Evolutionary conservation across 495 filamentous ascomycete genomes (phyloP).

Genomic region (Penicillium dipodomyicola): DNA sequence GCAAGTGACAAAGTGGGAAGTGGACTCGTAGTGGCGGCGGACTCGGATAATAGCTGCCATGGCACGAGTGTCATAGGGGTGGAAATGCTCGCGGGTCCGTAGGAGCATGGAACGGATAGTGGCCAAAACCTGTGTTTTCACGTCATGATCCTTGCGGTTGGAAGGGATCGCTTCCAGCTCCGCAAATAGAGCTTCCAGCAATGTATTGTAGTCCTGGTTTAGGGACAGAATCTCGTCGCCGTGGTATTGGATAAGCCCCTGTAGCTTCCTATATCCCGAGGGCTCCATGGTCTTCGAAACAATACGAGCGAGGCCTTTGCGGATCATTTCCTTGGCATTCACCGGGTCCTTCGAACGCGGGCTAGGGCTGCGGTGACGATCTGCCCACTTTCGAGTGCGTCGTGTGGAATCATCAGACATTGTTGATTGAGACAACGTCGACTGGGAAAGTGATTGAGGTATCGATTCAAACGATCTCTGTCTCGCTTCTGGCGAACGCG

Average conservation of each 20-base stretch:
- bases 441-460: constrained; percentile 10
- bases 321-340: constrained; percentile 58
- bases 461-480: constrained; percentile 24
- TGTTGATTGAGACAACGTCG: constrained; percentile 6
- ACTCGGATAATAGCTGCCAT: constrained; percentile 67
- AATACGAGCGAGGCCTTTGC: constrained; percentile 74
- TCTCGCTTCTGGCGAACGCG: constrained; percentile 14
- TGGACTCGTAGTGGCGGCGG: constrained; percentile 52
- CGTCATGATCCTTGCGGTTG: constrained; percentile 49
- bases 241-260: constrained; percentile 72
- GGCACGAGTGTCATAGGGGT: constrained; percentile 60
- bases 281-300: constrained; percentile 71
- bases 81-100: constrained; percentile 61
- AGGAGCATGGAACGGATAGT: constrained; percentile 76
- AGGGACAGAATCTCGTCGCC: constrained; percentile 52
- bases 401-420: constrained; percentile 18
- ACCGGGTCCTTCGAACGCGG: constrained; percentile 45
- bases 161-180: constrained; percentile 61
- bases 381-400: constrained; percentile 28
- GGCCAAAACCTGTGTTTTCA: constrained; percentile 79
- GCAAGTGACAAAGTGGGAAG: constrained; percentile 55
- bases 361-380: constrained; percentile 36
- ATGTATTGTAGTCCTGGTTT: constrained; percentile 63
- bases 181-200: constrained; percentile 69
- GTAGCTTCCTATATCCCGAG: constrained; percentile 84